Evolutionary conservation across 1,139 yeast genomes (phyloP).

Genomic region (Saccharomyces hybrid): DNA sequence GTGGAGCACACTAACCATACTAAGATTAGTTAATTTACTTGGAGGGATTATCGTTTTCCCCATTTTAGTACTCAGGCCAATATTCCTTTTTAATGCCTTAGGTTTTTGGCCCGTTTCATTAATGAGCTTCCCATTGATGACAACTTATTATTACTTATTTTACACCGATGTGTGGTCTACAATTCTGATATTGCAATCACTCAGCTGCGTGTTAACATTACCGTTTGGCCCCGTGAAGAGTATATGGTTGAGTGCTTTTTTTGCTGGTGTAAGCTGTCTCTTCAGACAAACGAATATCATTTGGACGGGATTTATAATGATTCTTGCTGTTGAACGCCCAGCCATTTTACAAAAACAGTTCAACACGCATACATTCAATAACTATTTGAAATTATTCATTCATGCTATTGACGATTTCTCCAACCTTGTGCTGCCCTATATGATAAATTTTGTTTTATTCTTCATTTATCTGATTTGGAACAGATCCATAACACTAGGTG

Average conservation of each 20-base stretch:
- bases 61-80: slow-evolving; percentile 32
- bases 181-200: slow-evolving; percentile 49
- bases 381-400: slow-evolving; percentile 33
- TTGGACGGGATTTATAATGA: slow-evolving; percentile 67
- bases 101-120: slow-evolving; percentile 46
- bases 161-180: slow-evolving; percentile 95
- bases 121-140: slow-evolving; percentile 58
- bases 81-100: slow-evolving; percentile 33
- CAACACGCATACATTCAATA: slow-evolving; percentile 32
- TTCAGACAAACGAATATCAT: slow-evolving; percentile 88
- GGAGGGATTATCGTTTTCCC: slow-evolving; percentile 59
- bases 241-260: slow-evolving; percentile 35
- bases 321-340: slow-evolving; percentile 47
- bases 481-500: slow-evolving; percentile 76
- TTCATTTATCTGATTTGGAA: slow-evolving; percentile 51
- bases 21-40: slow-evolving; percentile 52
- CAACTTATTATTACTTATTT: slow-evolving; percentile 65
- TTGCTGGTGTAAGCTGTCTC: slow-evolving; percentile 53
- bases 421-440: slow-evolving; percentile 43
- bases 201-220: slow-evolving; percentile 34
- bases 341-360: slow-evolving; percentile 36
- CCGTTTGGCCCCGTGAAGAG: slow-evolving; percentile 32
- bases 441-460: slow-evolving; percentile 45
- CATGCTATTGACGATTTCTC: slow-evolving; percentile 32
- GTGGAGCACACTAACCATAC: slow-evolving; percentile 35